Evolutionary conservation across 352 stramenopile species (phyloP), one percentile per base, ranked within the genome.

Genomic region (Pilasporangium apinafurcum): DNA sequence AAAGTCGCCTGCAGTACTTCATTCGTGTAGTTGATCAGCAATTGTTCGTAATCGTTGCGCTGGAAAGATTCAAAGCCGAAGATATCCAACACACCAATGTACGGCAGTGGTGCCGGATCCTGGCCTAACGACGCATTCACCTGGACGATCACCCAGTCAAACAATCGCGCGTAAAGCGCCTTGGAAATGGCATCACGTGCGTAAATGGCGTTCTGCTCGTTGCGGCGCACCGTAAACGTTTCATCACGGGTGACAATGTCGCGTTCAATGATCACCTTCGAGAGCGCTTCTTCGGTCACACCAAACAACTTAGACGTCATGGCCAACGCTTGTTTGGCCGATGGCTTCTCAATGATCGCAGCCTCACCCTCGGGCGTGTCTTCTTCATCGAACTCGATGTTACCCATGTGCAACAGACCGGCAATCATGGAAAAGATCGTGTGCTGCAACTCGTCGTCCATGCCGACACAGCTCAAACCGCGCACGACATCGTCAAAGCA

Each of bases 401-500:
- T 98, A 38, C 95, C 95, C 28, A 99, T 74, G 66, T 98, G 95
- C 33, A 99, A 59, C 27, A 98, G 73, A 45, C 87, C 94, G 0
- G 92, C 93, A 46, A 97, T 72, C 36, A 98, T 80, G 21, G 68
- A 82, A 64, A 98, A 96, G 5, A 99, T 85, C 12, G 72, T 52
- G 29, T 90, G 67, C 51, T 92, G 77, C 44, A 84, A 58, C 31
- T 53, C 34, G 4, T 78, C 62, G 38, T 77, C 50, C 34, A 96
- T 86, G 50, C 85, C 80, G 17, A 94, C 82, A 47, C 77, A 94
- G 44, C 47, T 68, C 37, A 94, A 49, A 45, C 77, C 79, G 7
- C 64, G 62, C 20, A 91, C 77, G 36, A 92, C 77, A 5, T 69
- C 74, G 7, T 68, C 57, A 48, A 87, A 94, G 63, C 75, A 86